Evolutionary conservation across 2,329 filamentous ascomycete genomes (phyloP), one percentile per base, ranked within the genome.

Genomic region (Neofusicoccum ribis): DNA sequence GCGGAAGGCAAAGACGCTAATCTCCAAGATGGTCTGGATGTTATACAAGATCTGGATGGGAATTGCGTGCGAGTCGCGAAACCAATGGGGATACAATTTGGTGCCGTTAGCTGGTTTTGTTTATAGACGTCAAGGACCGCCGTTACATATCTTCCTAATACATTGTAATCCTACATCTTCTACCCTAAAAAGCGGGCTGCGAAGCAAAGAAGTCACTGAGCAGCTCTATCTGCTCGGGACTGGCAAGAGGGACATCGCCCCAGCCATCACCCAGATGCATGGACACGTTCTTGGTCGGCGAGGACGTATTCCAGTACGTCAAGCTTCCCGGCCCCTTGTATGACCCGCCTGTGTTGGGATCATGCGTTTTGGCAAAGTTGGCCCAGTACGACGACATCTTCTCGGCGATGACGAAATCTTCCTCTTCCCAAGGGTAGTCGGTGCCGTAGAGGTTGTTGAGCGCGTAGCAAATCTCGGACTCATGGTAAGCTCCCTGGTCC

Each of bases 381-480:
- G 20, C 52, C 52, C 52, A 56, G 20, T 56, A 56, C 12, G 7
- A 36, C 14, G n/a, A 36, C 27, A 61, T 50, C 4, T 20, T 47
- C n/a, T n/a, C 12, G 11, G 58, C 41, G 51, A 77, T 72, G 51
- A 69, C 67, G 47, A 69, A 76, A 64, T 77, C 75, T 20, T 71
- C 70, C 0, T 70, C 70, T 41, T 72, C 68, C 67, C 69, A 75
- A 2, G 66, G 67, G 4, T 70, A 69, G 34, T 50, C 67, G 27
- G 58, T 68, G 12, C 41, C 64, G 63, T 79, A 79, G 11, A 79
- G 68, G 31, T 73, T 72, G 64, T 78, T 76, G 20, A 78, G 69
- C 1, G 71, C 73, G 61, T 80, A 79, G 66, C 73, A 74, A 63
- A 80, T 77, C 70, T 80, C 78, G 2, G 73, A 75, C 70, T 73